Base-by-base conservation (phyloP, 2,329 filamentous ascomycete genomes). In the Cryphonectria radicalis region DNA sequence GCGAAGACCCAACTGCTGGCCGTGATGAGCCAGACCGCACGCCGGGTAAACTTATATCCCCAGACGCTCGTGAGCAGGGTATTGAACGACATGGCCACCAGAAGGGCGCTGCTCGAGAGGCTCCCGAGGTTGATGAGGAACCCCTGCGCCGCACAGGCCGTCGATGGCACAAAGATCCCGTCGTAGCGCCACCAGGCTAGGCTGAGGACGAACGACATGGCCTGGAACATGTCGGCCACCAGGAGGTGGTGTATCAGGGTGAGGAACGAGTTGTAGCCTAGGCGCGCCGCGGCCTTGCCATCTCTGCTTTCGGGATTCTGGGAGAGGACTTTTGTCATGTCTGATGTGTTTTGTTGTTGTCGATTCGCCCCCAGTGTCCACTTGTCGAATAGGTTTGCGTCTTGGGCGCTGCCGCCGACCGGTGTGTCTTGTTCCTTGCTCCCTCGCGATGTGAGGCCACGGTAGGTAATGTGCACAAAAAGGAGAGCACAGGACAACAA, bases 191-290 rank as follows among this genome's bases (percentile, higher is more conserved):
- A 81, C 86, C 90, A 91, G 43, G 86, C 81, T 4, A 86, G 84
- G 72, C 90, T 92, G 66, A 92, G 81, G 63, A 91, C 76, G 76
- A 92, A 93, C 4, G 89, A 88, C 0, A 88, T 78, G 13, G 88
- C 85, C 76, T 93, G 91, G 75, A 91, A 88, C 69, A 92, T 85
- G 75, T 93, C 91, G 72, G 91, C 90, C 28, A 91, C 80, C 4
- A 93, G 82, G 0, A 93, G 85, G 77, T 93, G 92, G 77, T 92
- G 87, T 70, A 93, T 90, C 4, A 93, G 83, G 0, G 93, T 82
- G 43, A 92, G 84, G 76, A 92, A 92, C 78, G 93, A 91, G 74
- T 92, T 92, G 0, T 85, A 84, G 10, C 28, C 32, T 7, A 14
- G 32, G 17, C 42, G 19, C 22, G 59, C 40, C 19, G 63, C 63